Conservation (phyloP, 768 basidiomycete genomes). For the Trametes cingulata region DNA sequence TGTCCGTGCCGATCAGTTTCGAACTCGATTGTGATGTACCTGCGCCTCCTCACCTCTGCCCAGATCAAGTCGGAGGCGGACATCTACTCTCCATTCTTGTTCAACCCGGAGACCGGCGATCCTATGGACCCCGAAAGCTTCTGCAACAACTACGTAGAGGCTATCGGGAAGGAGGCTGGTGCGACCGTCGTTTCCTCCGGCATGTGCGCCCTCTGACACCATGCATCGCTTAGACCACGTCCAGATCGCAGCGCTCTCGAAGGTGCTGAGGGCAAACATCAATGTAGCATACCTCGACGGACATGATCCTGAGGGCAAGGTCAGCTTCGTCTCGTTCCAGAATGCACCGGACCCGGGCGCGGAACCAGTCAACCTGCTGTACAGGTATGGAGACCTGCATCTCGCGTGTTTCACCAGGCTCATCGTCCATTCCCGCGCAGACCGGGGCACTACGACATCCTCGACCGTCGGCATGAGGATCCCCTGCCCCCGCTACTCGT, state of each 20-base stretch:
- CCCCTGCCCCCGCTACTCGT: conserved; percentile 18
- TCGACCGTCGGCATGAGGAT: conserved; percentile 37
- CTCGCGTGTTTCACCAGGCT: neutral
- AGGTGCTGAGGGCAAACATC: conserved; percentile 65
- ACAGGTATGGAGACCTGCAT: conserved; percentile 53
- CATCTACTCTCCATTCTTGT: conserved; percentile 69
- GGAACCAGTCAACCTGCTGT: conserved; percentile 67
- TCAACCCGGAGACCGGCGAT: conserved; percentile 69
- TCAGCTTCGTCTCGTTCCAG: conserved; percentile 70
- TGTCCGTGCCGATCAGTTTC: conserved; percentile 50
- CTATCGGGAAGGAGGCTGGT: conserved; percentile 79
- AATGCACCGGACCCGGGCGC: conserved; percentile 40
- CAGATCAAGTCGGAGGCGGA: conserved; percentile 69
- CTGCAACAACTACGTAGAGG: conserved; percentile 77
- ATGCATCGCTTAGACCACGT: conserved; percentile 63
- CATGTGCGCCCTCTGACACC: neutral
- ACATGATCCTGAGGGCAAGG: conserved; percentile 44
- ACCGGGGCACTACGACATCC: conserved; percentile 88
- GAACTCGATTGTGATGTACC: conserved; percentile 75
- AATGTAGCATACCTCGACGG: conserved; percentile 84
- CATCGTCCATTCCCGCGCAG: conserved; percentile 39
- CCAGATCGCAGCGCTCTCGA: conserved; percentile 75
- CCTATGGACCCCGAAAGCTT: conserved; percentile 62
- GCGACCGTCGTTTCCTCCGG: conserved; percentile 1
- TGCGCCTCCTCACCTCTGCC: conserved; percentile 82